Evolutionary conservation across 1,284 basidiomycete species (phyloP), one percentile per base, ranked within the genome.

Genomic region (Ceratobasidium papillatum): DNA sequence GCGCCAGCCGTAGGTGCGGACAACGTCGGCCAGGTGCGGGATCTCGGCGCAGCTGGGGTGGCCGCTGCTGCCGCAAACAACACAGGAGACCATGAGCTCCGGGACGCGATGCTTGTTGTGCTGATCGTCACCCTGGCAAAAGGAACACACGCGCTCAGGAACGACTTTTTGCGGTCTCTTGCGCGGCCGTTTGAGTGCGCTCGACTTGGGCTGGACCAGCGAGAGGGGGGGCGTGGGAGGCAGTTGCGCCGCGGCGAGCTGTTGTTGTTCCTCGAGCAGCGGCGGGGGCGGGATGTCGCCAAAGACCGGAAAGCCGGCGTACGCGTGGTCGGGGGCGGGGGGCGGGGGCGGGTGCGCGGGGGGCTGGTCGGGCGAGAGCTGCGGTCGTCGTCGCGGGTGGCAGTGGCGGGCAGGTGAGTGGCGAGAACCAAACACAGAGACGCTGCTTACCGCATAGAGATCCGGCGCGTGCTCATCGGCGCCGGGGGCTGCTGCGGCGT

Each of bases 21-120:
- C 83, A 14, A 88, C 84, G 61, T 88, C 87, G 14, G 87, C 85
- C 27, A 87, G 82, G 43, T 83, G 79, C 75, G 81, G 81, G 74
- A 91, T 83, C 75, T 88, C 81, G 83, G 96, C 86, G 80, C 95
- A 97, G 58, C 87, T 89, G 8, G 91, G 90, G 81, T 97, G 95
- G 36, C 90, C 87, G 75, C 88, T 88, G 36, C 86, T 86, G 17
- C 89, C 88, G 80, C 92, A 94, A 75, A 90, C 89, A 69, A 84
- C 82, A 80, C 92, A 94, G 77, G 87, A 89, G 32, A 90, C 85
- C 87, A 94, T 88, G n/a, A 78, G 78, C 79, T 94, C 92, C 12
- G 85, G 82, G 74, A 86, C 80, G 27, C 84, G 86, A n/a, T 80
- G 77, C 79, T 85, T 87, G 80, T 91, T 92, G 80, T 83, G 86